These are phyloP conservation scores for Inga oerstediana DNA, from an alignment of 306 rosid species.

Conservation along the genomic window DNA sequence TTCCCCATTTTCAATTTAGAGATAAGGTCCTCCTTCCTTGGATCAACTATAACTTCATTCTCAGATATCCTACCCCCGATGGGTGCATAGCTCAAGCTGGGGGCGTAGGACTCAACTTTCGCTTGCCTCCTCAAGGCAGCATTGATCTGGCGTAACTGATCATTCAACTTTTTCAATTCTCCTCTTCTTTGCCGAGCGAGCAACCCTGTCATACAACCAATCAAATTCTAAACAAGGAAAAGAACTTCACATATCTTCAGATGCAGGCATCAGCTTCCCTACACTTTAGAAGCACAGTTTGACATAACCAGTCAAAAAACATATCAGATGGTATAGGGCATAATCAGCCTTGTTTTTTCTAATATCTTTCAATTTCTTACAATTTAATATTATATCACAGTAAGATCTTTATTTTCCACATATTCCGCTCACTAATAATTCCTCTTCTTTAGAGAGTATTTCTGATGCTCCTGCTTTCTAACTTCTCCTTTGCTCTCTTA, in stretches of 20 bases:
- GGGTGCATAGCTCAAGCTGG: slow-evolving; percentile 68
- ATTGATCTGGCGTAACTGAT: slow-evolving; percentile 76
- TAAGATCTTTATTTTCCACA: not conserved
- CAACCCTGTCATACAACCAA: slow-evolving; percentile 48
- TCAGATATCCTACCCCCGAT: slow-evolving; percentile 68
- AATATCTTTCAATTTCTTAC: not conserved
- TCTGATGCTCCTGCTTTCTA: not conserved
- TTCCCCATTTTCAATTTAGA: slow-evolving; percentile 82
- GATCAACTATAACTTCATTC: slow-evolving; percentile 75
- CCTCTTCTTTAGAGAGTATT: not conserved
- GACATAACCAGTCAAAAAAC: not conserved
- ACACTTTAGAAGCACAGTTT: not conserved
- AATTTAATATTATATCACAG: not conserved
- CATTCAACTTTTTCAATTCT: slow-evolving; percentile 62
- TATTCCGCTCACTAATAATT: not conserved
- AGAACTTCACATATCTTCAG: not conserved
- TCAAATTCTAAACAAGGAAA: slow-evolving; percentile 1
- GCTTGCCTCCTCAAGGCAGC: slow-evolving; percentile 73
- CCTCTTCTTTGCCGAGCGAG: slow-evolving; percentile 77
- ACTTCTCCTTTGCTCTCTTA: not conserved
- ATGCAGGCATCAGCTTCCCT: not conserved
- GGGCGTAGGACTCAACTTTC: slow-evolving; percentile 81
- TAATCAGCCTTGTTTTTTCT: not conserved
- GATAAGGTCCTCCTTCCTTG: slow-evolving; percentile 84
- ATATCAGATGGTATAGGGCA: not conserved